A percentile compares a stretch with the other conserved stretches of the same genome.
phyloP scores from a whole-genome alignment of 2,329 filamentous ascomycete species.

The Penicillium sp. region DNA sequence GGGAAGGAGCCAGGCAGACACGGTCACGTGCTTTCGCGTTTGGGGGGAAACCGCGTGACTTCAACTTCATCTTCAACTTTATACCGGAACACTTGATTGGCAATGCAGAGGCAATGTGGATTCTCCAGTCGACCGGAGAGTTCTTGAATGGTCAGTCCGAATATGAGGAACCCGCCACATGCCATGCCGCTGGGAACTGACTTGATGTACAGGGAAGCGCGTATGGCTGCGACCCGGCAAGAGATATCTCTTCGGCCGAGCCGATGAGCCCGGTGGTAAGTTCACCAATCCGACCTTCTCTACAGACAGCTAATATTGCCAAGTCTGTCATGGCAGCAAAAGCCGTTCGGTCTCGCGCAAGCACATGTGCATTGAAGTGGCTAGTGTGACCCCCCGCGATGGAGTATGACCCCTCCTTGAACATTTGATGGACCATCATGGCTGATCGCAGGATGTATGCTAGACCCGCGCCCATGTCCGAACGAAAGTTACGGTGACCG shows the following conservation, averaged over 20 bases:
- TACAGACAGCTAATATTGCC: background rate
- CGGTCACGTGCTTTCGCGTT: constrained; percentile 44
- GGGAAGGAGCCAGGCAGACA: constrained; percentile 25
- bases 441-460: background rate
- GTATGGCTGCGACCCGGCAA: constrained; percentile 87
- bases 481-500: constrained; percentile 74
- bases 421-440: background rate
- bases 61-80: background rate
- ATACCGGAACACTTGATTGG: too few species aligned
- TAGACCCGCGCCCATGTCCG: constrained; percentile 67
- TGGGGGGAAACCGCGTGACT: constrained; percentile 10
- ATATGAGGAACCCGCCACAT: background rate
- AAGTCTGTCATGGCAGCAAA: constrained; percentile 72
- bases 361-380: constrained; percentile 79
- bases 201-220: constrained; percentile 60
- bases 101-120: constrained; percentile 59
- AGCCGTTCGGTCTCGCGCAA: constrained; percentile 86
- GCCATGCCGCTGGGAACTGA: background rate
- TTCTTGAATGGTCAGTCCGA: constrained; percentile 48
- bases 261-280: constrained; percentile 65
- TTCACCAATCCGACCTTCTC: background rate
- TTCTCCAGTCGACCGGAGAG: constrained; percentile 59
- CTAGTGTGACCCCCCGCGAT: constrained; percentile 65
- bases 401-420: constrained; percentile 56
- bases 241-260: constrained; percentile 83